A percentile compares a stretch with the other conserved stretches of the same genome.
phyloP scores from a whole-genome alignment of 106 monocot genomes.

The Xerophyta viscosa region DNA sequence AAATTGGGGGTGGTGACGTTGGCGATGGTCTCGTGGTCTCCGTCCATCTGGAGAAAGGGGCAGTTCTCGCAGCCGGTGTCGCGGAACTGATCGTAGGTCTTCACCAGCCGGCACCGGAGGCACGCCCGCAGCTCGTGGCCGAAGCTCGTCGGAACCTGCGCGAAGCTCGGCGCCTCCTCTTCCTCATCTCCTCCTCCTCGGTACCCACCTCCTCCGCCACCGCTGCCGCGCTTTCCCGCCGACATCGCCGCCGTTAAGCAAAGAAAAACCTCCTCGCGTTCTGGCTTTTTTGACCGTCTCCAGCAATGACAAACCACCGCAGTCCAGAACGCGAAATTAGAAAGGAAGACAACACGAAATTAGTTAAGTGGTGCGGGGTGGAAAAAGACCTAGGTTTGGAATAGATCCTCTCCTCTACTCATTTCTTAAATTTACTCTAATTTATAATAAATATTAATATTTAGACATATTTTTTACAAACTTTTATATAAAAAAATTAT shows the following conservation, averaged over 20 bases:
- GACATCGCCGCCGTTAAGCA: conserved; percentile 23
- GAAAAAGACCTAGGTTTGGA: too few relatives aligned
- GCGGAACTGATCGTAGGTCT: conserved; percentile 97
- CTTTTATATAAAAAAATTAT: too few relatives aligned
- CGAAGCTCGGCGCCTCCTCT: conserved; percentile 45
- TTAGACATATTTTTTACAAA: too few relatives aligned
- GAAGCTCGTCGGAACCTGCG: conserved; percentile 99
- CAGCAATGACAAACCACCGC: too few relatives aligned
- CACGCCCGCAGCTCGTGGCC: conserved; percentile 93
- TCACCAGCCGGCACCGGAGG: conserved; percentile 93
- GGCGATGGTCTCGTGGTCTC: conserved; percentile 82
- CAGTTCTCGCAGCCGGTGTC: conserved; percentile 97
- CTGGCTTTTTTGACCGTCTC: too few relatives aligned
- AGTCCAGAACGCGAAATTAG: too few relatives aligned
- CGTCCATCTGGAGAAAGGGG: conserved; percentile 95
- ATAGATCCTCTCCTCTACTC: too few relatives aligned
- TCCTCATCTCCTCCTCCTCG: conserved; percentile 46
- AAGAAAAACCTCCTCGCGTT: too few relatives aligned
- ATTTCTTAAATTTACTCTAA: too few relatives aligned
- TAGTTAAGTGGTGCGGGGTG: too few relatives aligned
- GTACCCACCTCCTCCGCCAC: conserved; percentile 29
- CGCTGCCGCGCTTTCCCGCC: conserved; percentile 41
- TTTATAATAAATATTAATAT: too few relatives aligned
- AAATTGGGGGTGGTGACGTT: conserved; percentile 96
- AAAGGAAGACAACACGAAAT: too few relatives aligned